These are phyloP conservation scores for Termitomyces sp. DNA, from an alignment of 768 basidiomycete species.

Conservation along the genomic window DNA sequence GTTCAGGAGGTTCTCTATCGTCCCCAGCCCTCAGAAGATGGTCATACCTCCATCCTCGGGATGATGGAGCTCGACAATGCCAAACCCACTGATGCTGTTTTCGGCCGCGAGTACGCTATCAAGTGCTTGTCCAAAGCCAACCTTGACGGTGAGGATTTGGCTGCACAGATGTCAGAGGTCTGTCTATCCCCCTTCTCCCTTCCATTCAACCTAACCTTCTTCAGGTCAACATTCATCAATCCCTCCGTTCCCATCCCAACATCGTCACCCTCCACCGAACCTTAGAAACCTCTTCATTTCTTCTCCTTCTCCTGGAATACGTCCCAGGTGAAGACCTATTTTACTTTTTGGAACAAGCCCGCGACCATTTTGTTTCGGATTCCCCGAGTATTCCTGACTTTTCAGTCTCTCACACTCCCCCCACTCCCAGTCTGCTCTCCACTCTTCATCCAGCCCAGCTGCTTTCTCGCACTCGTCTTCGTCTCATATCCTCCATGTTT, in stretches of 20 bases:
- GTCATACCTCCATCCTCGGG: slow-evolving; percentile 52
- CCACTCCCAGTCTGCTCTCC: slow-evolving; percentile 89
- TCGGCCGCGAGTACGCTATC: slow-evolving; percentile 87
- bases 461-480: slow-evolving; percentile 81
- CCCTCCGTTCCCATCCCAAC: slow-evolving; percentile 82
- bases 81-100: slow-evolving; percentile 35
- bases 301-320: slow-evolving; percentile 91
- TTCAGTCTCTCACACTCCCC: slow-evolving; percentile 65
- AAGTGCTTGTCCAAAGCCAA: slow-evolving; percentile 95
- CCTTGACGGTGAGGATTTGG: slow-evolving; percentile 82
- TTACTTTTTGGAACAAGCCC: slow-evolving; percentile 95
- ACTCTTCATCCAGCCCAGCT: slow-evolving; percentile 74
- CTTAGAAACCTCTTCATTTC: slow-evolving; percentile 84
- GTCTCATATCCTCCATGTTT: slow-evolving; percentile 96
- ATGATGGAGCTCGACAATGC: slow-evolving; percentile 46
- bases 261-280: slow-evolving; percentile 95
- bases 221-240: slow-evolving; percentile 92
- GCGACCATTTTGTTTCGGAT: slow-evolving; percentile 72
- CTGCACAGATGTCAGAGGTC: slow-evolving; percentile 89
- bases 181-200: slow-evolving; percentile 13
- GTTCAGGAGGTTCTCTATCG: slow-evolving; percentile 67
- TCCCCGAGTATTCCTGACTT: slow-evolving; percentile 31
- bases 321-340: slow-evolving; percentile 97
- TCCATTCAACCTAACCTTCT: slow-evolving; percentile 2
- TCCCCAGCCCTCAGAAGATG: slow-evolving; percentile 43